phyloP scores from a whole-genome alignment of 345 rosid genomes.

The Balakata baccata region DNA sequence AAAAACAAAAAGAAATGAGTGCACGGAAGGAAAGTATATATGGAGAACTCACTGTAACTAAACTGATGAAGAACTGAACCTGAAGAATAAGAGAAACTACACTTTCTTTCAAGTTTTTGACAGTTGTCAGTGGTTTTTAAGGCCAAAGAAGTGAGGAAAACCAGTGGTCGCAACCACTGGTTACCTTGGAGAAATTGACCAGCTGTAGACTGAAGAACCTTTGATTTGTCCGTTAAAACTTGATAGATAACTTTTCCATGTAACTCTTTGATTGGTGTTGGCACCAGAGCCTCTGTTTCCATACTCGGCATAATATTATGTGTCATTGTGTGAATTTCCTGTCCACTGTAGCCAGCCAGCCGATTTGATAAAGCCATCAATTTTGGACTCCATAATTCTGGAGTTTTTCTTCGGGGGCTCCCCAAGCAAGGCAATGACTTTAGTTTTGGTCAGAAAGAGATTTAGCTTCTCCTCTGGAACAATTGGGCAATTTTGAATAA shows the following conservation, averaged over 20 bases:
- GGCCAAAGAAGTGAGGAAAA: background rate
- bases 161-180: background rate
- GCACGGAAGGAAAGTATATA: too few species aligned
- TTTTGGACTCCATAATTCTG: conserved; percentile 21
- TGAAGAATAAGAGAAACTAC: background rate
- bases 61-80: too few species aligned
- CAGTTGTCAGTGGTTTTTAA: background rate
- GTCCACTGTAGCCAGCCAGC: conserved; percentile 19
- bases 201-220: background rate
- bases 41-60: too few species aligned
- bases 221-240: background rate
- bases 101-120: background rate
- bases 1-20: too few species aligned
- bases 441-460: background rate
- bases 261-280: background rate
- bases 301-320: conserved; percentile 12
- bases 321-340: background rate
- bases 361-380: conserved; percentile 13
- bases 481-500: conserved; percentile 17
- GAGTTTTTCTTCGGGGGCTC: conserved; percentile 1
- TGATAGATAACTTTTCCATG: too few species aligned
- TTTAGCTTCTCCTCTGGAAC: background rate
- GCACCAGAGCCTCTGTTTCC: conserved; percentile 21
- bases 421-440: background rate
- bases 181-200: background rate